phyloP scores from a whole-genome alignment of 371 early-diverging fungal genomes.

The Fennellomyces sp. region DNA sequence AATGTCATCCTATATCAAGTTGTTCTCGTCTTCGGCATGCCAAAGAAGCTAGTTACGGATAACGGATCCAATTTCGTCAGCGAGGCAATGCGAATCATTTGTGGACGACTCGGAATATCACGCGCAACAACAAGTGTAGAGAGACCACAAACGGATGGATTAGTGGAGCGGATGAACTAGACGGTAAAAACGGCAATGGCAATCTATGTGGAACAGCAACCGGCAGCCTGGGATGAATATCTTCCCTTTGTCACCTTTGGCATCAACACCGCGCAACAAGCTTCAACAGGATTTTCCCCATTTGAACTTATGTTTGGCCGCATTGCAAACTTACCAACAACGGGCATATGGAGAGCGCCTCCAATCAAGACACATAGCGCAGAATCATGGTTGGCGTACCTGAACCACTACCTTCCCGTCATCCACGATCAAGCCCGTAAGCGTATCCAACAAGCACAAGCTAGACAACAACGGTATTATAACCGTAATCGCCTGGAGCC shows the following conservation, averaged over 20 bases:
- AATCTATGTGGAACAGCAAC: background rate
- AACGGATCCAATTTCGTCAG: constrained; percentile 16
- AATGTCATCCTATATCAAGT: background rate
- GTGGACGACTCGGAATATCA: constrained; percentile 7
- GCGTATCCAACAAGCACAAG: no score
- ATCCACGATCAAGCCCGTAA: no score
- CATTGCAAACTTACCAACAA: no score
- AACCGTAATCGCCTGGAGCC: no score
- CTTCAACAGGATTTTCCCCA: constrained; percentile 13
- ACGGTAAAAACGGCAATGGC: constrained; percentile 17
- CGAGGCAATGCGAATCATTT: constrained; percentile 13
- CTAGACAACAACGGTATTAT: no score
- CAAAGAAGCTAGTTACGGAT: constrained; percentile 12
- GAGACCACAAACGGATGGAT: constrained; percentile 20
- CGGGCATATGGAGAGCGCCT: no score
- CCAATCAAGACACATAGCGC: no score
- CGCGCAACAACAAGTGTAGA: constrained; percentile 15
- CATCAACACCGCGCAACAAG: constrained; percentile 19
- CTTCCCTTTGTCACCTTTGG: constrained; percentile 18
- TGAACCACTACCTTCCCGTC: no score
- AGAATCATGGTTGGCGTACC: no score
- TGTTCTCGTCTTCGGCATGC: background rate
- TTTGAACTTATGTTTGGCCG: no score
- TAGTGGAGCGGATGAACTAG: constrained; percentile 22
- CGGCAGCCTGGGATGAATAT: constrained; percentile 10